Base-by-base conservation (phyloP, 306 rosid genomes). In the Benincasa hispida region DNA sequence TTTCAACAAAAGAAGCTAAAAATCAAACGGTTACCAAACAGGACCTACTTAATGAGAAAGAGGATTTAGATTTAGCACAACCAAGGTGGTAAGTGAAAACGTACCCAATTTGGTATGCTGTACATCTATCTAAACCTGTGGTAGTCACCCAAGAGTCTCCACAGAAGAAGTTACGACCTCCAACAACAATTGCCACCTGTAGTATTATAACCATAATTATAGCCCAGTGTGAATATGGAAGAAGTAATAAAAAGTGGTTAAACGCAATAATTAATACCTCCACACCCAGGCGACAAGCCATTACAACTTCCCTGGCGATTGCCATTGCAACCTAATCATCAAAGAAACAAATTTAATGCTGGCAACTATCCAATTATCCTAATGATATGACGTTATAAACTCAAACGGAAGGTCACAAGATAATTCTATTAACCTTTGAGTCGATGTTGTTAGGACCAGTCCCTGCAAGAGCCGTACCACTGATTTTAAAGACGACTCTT, bases 81-180 rank as follows among this genome's bases (percentile, higher is more conserved):
- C 15, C 32, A 70, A 45, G 39, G 58, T 27, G 27, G 41, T 41
- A 39, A 61, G 82, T 41, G 12, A 82, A 53, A 82, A 78, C 83
- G 83, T 82, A 94, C 98, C 98, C 96, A 78, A 90, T 92, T 87
- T 94, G 98, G 89, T 94, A 91, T 69, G 96, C 93, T 48, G 93
- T 86, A 75, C 88, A 88, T 89, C 97, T 87, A 84, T 94, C 96
- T 79, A 90, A 87, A 70, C 96, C 98, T 28, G 97, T 91, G 22
- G 92, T 73, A 60, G 82, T 87, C 56, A 94, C 94, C 98, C 98
- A 94, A 27, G 96, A 87, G 76, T 94, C 91, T 83, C 96, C 97
- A 75, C 97, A 94, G 79, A 94, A 94, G 81, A 94, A 90, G 86
- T 94, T 94, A 28, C 96, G 93, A 62, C 97, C 97, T 45, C 98